Evolutionary conservation across 2,329 filamentous ascomycete species (phyloP), one percentile per base, ranked within the genome.

Genomic region (Endothia cerciana): DNA sequence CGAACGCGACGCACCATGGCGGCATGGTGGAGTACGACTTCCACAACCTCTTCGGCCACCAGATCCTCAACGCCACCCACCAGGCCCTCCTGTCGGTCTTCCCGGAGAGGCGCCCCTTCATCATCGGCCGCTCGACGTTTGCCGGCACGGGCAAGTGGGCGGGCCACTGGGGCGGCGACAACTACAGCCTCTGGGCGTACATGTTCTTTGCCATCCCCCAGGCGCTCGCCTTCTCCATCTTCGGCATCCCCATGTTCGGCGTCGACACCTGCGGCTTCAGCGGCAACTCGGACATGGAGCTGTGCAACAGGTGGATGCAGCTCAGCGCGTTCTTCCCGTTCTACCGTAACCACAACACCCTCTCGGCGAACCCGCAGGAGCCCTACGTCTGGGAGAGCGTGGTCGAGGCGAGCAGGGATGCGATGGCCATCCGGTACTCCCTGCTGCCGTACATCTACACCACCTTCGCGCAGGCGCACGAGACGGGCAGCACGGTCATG

Each of bases 101-200:
- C 67, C 87, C 90, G 0, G 82, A 79, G 17, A 91, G 91, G 75
- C 87, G 93, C 0, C 93, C 93, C 0, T 92, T 96, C 77, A 91
- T 97, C 73, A 85, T 97, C 72, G 91, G 90, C 0, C 88, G 93
- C 19, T 92, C 89, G 47, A 95, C 92, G 1, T 95, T 94, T 73
- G 84, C 91, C 11, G 92, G 92, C 3, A 87, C 87, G 0, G 92
- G 93, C 1, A 87, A 87, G 74, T 90, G 85, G 79, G 89, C 91
- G 1, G 92, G 91, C 1, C 92, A 95, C 76, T 96, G 92, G 92
- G 91, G 91, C 38, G 91, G 90, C 41, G 89, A 94, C 75, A 94
- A 93, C 73, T 79, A 81, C 22, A 89, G 88, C 3, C 83, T 86
- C 17, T 94, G 90, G 87, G 83, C 84, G 0, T 90, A 88, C 74